Evolutionary conservation across 306 rosid genomes (phyloP), one percentile per base, ranked within the genome.

Genomic region (Senna tora): DNA sequence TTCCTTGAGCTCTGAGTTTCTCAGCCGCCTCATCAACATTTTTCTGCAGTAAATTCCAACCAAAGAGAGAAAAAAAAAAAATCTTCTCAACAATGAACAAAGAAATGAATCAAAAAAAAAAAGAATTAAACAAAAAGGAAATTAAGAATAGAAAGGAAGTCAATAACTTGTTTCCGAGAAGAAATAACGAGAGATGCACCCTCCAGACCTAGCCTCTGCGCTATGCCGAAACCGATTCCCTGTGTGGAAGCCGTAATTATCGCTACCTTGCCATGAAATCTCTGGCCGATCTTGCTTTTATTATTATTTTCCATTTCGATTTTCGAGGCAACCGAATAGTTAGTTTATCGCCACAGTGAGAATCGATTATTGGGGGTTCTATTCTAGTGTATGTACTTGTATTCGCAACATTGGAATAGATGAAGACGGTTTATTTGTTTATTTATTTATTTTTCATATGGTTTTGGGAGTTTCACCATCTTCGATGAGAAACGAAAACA

Each of bases 231-330:
- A 63, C 99, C 99, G 49, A 94, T 94, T 43, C 99, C 97, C 81
- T 91, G 99, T 32, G 99, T 91, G 0, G 97, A 94, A 60, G 99
- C 99, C 0, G 99, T 91, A 14, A 94, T 96, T 57, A 94, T 80
- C 9, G 90, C 97, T 0, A 89, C 96, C 58, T 87, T 94, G 1
- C 97, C 90, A 16, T 72, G 32, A 77, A 91, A 94, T 78, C 99
- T 87, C 86, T 54, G 81, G 0, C 67, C 71, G 38, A 84, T 60
- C 33, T 25, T 25, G 8, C 5, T 36, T 7, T 36, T 36, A 1
- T 80, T 88, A 22, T 71, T 6, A 30, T 74, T 81, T 42, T 72
- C 90, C 93, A 84, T 88, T 62, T 74, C 63, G 7, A 14, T 21
- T 50, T 15, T 59, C 17, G 21, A 21, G 7, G 7, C 19, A 7